phyloP scores from a whole-genome alignment of 257 asterid genomes.

The Penstemon davidsonii region DNA sequence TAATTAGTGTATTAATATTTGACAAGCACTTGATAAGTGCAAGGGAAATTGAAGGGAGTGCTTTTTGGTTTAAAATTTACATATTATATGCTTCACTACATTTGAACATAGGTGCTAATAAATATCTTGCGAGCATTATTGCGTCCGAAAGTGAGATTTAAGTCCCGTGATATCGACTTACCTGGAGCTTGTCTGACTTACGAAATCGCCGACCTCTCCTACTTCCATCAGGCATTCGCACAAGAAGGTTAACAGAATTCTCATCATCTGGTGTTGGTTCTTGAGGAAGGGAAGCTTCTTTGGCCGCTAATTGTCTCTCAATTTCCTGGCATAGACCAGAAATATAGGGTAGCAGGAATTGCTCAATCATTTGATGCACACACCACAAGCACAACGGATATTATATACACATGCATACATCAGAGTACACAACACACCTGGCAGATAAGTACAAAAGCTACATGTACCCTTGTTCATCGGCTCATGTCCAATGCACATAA shows the following conservation, averaged over 20 bases:
- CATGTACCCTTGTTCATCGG: background rate
- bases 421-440: background rate
- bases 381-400: conserved; percentile 8
- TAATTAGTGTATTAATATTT: too few species aligned
- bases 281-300: conserved; percentile 89
- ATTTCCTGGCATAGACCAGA: conserved; percentile 55
- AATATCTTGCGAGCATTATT: background rate
- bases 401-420: background rate
- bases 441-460: background rate
- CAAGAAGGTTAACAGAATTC: conserved; percentile 84
- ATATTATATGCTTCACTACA: background rate
- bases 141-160: background rate
- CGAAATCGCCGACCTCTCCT: conserved; percentile 90
- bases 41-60: too few species aligned
- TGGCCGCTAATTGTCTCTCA: conserved; percentile 83
- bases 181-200: conserved; percentile 92
- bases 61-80: too few species aligned
- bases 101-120: background rate
- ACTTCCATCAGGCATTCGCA: conserved; percentile 95
- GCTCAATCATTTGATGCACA: background rate
- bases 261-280: conserved; percentile 84
- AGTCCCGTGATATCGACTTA: conserved; percentile 20
- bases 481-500: too few species aligned
- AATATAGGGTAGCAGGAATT: background rate
- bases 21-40: too few species aligned